These are phyloP conservation scores for Cordyceps cicadae DNA, from an alignment of 2,329 filamentous ascomycete species.

Conservation along the genomic window DNA sequence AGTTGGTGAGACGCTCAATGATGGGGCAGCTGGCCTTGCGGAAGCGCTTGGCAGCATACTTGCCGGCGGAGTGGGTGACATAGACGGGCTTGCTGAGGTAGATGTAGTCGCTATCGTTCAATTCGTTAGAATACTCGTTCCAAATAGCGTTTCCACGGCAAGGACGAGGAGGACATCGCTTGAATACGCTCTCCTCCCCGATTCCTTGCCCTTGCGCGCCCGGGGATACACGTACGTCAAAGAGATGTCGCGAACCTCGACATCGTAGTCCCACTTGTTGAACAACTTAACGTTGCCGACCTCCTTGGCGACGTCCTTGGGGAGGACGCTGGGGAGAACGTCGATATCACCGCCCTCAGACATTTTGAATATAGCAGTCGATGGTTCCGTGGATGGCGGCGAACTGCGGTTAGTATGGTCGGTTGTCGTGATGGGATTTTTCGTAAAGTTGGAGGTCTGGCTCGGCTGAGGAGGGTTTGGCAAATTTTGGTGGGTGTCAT, in stretches of 20 bases:
- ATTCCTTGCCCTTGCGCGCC: not conserved
- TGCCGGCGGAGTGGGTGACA: slow-evolving; percentile 96
- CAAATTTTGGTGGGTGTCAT: slow-evolving; percentile 29
- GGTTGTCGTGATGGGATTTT: slow-evolving; percentile 31
- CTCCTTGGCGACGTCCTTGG: slow-evolving; percentile 86
- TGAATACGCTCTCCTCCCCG: not conserved
- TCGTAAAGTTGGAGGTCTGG: slow-evolving; percentile 27
- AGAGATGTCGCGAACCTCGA: slow-evolving; percentile 99
- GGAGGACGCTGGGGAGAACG: slow-evolving; percentile 72
- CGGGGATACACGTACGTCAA: slow-evolving; percentile 65
- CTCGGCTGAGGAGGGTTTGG: slow-evolving; percentile 23
- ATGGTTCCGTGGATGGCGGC: slow-evolving; percentile 28
- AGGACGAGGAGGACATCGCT: slow-evolving; percentile 8
- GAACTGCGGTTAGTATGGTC: slow-evolving; percentile 29
- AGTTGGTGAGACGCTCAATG: slow-evolving; percentile 99
- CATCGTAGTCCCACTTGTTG: slow-evolving; percentile 98
- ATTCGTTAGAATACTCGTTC: slow-evolving; percentile 24
- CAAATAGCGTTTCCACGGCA: slow-evolving; percentile 10
- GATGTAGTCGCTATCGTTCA: slow-evolving; percentile 80
- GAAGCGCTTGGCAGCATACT: slow-evolving; percentile 99
- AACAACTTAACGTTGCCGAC: slow-evolving; percentile 92
- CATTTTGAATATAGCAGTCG: slow-evolving; percentile 56
- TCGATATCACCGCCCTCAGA: slow-evolving; percentile 94
- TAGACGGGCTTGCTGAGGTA: slow-evolving; percentile 99
- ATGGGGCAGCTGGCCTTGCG: slow-evolving; percentile 99